These are phyloP conservation scores for Oryza nivara DNA, from an alignment of 176 grass and related monocot genomes.

Conservation along the genomic window DNA sequence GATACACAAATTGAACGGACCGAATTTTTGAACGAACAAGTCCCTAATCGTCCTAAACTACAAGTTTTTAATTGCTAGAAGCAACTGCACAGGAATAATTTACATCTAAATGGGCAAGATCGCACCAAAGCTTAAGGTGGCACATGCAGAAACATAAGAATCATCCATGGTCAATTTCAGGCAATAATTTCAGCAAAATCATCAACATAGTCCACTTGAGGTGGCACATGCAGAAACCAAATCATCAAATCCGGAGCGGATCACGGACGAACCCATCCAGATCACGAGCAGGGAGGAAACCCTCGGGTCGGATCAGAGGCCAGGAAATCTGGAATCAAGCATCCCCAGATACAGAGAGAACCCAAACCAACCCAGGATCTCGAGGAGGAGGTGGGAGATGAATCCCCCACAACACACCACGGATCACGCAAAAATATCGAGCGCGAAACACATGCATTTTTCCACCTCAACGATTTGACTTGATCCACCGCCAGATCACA, in stretches of 20 bases:
- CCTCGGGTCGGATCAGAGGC: neutral
- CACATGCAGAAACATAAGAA: no score
- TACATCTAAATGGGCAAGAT: neutral
- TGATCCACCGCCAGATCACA: conserved; percentile 40
- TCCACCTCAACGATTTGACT: conserved; percentile 1
- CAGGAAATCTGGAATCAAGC: neutral
- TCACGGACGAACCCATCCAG: conserved; percentile 23
- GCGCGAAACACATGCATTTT: neutral
- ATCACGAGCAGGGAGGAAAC: neutral
- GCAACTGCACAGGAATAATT: neutral
- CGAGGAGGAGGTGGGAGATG: neutral
- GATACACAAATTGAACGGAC: neutral
- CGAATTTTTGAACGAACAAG: neutral
- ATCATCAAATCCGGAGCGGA: conserved; percentile 11
- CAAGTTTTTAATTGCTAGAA: neutral
- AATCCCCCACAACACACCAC: neutral
- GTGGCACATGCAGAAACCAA: neutral
- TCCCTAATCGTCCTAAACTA: neutral
- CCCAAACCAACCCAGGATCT: conserved; percentile 31
- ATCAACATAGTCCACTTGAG: neutral
- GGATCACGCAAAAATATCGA: neutral
- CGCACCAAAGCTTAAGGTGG: neutral
- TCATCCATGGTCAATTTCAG: neutral
- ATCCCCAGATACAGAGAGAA: neutral
- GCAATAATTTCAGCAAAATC: neutral